phyloP scores from a whole-genome alignment of 148 eudicot genomes.

The Vaccinium vitisidaea region DNA sequence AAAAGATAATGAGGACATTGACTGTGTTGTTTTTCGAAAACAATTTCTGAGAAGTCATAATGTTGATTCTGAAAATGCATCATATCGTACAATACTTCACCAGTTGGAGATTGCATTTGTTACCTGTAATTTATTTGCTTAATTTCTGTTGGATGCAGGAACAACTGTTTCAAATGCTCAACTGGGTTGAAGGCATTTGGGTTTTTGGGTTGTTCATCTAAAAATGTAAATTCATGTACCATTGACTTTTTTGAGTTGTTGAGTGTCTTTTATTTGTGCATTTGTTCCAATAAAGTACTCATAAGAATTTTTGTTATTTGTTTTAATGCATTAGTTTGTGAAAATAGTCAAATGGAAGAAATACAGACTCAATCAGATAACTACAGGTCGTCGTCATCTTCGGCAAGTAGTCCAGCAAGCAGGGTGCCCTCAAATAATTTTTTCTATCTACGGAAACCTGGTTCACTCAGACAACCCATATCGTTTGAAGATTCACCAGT shows the following conservation, averaged over 20 bases:
- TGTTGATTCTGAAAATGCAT: not conserved
- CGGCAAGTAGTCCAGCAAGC: constrained; percentile 93
- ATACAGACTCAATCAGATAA: constrained; percentile 88
- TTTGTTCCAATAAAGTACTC: not conserved
- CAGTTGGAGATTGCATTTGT: not conserved
- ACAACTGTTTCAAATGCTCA: not conserved
- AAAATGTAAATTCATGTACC: not conserved
- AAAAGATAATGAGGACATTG: not conserved
- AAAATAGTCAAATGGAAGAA: constrained; percentile 66
- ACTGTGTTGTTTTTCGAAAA: not conserved
- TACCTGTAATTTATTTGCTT: not conserved
- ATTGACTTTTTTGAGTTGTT: constrained; percentile 1
- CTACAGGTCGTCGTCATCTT: constrained; percentile 93
- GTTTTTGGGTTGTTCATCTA: not conserved
- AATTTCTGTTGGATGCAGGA: constrained; percentile 14
- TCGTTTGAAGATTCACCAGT: constrained; percentile 93
- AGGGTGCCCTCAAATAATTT: constrained; percentile 90
- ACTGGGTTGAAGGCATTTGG: not conserved
- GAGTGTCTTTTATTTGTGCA: not conserved
- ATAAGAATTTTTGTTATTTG: not conserved
- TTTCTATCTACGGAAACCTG: constrained; percentile 84
- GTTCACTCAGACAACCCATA: constrained; percentile 67
- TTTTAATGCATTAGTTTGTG: not conserved
- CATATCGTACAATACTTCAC: not conserved
- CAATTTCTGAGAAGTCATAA: not conserved